Percentiles rank a stretch among this genome's conserved stretches.
Conservation (phyloP, 2,329 filamentous ascomycete genomes). For the Fusarium devonianum region DNA sequence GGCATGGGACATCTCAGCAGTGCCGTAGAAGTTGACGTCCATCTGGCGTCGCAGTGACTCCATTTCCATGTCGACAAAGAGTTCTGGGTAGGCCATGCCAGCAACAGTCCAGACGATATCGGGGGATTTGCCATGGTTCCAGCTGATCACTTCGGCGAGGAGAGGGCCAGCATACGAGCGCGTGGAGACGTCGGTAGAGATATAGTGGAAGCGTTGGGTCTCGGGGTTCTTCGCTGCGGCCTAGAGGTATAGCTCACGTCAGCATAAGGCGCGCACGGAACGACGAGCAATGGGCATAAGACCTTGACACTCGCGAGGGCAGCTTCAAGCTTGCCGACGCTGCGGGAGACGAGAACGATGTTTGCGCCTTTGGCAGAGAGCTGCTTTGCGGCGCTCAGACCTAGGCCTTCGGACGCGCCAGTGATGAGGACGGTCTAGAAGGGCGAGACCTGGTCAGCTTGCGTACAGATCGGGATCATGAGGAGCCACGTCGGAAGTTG, state of each 20-base stretch:
- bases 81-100: constrained; percentile 74
- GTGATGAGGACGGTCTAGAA: constrained; percentile 84
- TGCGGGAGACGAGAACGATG: constrained; percentile 84
- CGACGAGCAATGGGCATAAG: constrained; percentile 13
- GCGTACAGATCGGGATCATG: constrained; percentile 13
- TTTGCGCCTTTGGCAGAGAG: constrained; percentile 86
- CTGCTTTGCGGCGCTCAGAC: constrained; percentile 74
- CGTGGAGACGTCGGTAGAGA: constrained; percentile 81
- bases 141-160: constrained; percentile 73
- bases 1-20: constrained; percentile 84
- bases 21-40: constrained; percentile 92
- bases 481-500: constrained; percentile 13
- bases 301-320: constrained; percentile 73
- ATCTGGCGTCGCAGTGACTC: constrained; percentile 77
- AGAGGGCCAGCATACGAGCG: constrained; percentile 74
- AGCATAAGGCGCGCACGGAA: not conserved
- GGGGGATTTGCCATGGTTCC: constrained; percentile 77
- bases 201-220: constrained; percentile 81
- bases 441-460: constrained; percentile 6
- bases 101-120: constrained; percentile 94
- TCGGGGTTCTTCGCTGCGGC: constrained; percentile 68
- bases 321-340: constrained; percentile 73
- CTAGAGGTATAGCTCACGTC: constrained; percentile 48
- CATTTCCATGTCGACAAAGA: constrained; percentile 79
- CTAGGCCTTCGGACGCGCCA: constrained; percentile 93